These are phyloP conservation scores for Schizochytrium sp. DNA, from an alignment of 108 stramenopile genomes.

Conservation along the genomic window DNA sequence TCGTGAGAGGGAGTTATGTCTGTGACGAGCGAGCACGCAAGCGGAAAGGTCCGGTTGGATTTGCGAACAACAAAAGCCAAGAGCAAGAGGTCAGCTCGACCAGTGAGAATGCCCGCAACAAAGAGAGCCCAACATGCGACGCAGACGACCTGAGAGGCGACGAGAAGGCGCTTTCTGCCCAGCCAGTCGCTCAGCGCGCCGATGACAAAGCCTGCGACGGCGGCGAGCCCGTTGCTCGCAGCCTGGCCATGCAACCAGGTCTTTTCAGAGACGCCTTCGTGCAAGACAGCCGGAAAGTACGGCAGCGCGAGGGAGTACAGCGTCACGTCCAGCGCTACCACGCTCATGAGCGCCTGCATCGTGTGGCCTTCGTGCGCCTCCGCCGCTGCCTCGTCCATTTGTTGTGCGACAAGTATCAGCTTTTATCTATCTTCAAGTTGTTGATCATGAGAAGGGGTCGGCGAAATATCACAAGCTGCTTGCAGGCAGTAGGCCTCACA, in stretches of 20 bases:
- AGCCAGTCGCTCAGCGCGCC: neutral
- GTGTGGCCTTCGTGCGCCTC: neutral
- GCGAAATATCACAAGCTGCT: too few relatives aligned
- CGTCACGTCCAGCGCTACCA: neutral
- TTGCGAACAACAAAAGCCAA: neutral
- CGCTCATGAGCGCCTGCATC: neutral
- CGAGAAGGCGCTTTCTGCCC: neutral
- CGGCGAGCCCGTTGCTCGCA: neutral
- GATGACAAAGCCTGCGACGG: neutral
- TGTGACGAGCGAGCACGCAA: neutral
- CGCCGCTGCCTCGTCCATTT: too few relatives aligned
- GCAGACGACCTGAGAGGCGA: neutral
- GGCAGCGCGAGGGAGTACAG: neutral
- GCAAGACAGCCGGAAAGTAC: neutral
- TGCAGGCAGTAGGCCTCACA: too few relatives aligned
- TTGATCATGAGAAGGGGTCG: too few relatives aligned
- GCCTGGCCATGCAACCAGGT: neutral
- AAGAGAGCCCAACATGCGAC: neutral
- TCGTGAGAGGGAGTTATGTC: neutral
- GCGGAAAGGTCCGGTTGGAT: neutral
- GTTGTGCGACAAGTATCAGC: too few relatives aligned
- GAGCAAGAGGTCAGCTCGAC: neutral
- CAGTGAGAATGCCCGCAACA: neutral
- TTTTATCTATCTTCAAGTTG: too few relatives aligned
- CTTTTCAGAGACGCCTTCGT: neutral